Percentiles rank a stretch among this genome's conserved stretches.
Conservation (phyloP, 352 stramenopile species). For the Blastocystis sp. region DNA sequence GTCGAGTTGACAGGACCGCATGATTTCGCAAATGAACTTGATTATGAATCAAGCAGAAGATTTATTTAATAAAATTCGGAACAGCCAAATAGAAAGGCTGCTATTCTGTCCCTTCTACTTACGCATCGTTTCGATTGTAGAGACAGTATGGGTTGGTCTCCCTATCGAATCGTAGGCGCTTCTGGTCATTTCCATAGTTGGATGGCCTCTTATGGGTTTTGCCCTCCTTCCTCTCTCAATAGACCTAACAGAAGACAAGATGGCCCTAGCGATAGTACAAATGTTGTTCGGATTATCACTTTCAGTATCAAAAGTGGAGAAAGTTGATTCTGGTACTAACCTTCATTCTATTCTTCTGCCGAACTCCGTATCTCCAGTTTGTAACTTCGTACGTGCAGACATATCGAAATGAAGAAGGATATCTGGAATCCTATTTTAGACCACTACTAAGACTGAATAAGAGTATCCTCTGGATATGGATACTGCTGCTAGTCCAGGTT, state of each 20-base stretch:
- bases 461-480: neutral
- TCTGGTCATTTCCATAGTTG: neutral
- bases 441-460: neutral
- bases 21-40: too few species aligned
- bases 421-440: neutral
- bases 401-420: neutral
- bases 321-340: neutral
- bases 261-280: neutral
- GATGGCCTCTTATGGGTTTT: slow-evolving; percentile 13
- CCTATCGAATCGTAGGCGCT: neutral
- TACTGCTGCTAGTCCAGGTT: neutral
- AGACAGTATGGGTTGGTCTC: neutral
- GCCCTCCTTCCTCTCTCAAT: neutral
- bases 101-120: slow-evolving; percentile 12
- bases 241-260: neutral
- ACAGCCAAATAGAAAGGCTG: slow-evolving; percentile 26
- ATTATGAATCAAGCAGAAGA: slow-evolving; percentile 23
- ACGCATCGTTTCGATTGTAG: slow-evolving; percentile 6
- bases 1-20: too few species aligned
- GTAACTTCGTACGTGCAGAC: neutral
- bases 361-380: neutral
- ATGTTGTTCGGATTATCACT: neutral
- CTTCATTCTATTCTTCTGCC: slow-evolving; percentile 1
- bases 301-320: slow-evolving; percentile 28
- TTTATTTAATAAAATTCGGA: slow-evolving; percentile 29